These are phyloP conservation scores for Hymenoscyphus albidus DNA, from an alignment of 2,329 filamentous ascomycete species.

Conservation along the genomic window DNA sequence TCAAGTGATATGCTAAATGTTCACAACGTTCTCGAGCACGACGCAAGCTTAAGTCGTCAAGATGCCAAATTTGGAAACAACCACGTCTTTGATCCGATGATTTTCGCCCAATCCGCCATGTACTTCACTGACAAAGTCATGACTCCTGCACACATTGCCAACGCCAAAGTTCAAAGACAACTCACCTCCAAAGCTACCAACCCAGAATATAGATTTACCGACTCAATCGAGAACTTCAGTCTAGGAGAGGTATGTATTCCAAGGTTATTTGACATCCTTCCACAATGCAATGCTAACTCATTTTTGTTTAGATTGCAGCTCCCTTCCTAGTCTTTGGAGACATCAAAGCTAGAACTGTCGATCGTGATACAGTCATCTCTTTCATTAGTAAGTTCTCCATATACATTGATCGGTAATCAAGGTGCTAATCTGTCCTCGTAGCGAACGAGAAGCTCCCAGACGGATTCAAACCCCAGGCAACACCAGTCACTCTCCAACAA, in stretches of 20 bases:
- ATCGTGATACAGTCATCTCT: neutral
- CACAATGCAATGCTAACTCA: too few species aligned
- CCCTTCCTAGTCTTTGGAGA: neutral
- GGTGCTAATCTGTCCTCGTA: neutral
- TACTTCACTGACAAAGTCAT: neutral
- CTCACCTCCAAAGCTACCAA: neutral
- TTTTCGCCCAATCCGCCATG: conserved; percentile 37
- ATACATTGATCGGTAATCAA: neutral
- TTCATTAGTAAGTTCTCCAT: neutral
- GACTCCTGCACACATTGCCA: neutral
- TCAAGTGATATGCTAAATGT: conserved; percentile 40
- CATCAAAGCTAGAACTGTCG: neutral
- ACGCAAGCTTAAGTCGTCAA: conserved; percentile 44
- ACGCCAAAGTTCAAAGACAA: neutral
- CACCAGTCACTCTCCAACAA: neutral
- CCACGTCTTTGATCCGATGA: conserved; percentile 47
- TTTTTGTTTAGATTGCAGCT: neutral
- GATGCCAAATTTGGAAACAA: conserved; percentile 49
- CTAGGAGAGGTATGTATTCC: neutral
- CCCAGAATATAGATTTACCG: neutral
- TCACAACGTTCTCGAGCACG: conserved; percentile 48
- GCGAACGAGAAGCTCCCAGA: neutral
- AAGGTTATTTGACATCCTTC: too few species aligned
- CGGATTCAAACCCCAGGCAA: neutral
- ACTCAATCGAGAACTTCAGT: neutral